These are phyloP conservation scores for Penicillium sp. DNA, from an alignment of 2,329 filamentous ascomycete genomes.

Conservation along the genomic window DNA sequence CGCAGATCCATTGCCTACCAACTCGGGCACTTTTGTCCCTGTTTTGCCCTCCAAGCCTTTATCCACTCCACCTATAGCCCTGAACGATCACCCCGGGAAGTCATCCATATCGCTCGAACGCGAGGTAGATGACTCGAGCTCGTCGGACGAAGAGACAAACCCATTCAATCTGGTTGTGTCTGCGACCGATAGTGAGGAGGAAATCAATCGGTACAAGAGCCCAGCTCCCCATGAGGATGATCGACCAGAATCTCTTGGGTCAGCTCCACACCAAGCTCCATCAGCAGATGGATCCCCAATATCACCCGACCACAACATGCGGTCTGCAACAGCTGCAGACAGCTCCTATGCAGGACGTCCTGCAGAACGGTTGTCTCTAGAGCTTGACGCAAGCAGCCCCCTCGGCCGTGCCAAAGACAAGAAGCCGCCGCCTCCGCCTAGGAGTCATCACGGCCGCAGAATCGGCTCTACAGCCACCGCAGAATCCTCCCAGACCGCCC, in stretches of 20 bases:
- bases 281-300: conserved; percentile 22
- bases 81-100: conserved; percentile 22
- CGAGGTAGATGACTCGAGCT: conserved; percentile 30
- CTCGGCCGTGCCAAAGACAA: conserved; percentile 53
- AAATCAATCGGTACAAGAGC: conserved; percentile 8
- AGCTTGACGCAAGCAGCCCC: conserved; percentile 52
- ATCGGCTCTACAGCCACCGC: conserved; percentile 52
- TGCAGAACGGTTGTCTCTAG: conserved; percentile 56
- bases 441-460: conserved; percentile 74
- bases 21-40: background rate
- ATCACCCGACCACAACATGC: conserved; percentile 7
- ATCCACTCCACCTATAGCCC: conserved; percentile 18
- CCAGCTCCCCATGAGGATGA: conserved; percentile 9
- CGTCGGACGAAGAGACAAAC: conserved; percentile 41
- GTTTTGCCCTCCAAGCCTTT: conserved; percentile 10
- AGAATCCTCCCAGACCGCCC: conserved; percentile 24
- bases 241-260: conserved; percentile 17
- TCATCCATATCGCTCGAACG: conserved; percentile 25
- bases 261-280: conserved; percentile 28
- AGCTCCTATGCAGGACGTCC: conserved; percentile 46
- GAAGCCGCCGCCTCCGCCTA: conserved; percentile 68
- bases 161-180: conserved; percentile 40
- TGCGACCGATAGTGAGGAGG: conserved; percentile 28
- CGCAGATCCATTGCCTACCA: conserved; percentile 9
- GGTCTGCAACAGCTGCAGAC: conserved; percentile 4